phyloP scores from a whole-genome alignment of 176 grass and related monocot genomes.

The Lolium multiflorum region DNA sequence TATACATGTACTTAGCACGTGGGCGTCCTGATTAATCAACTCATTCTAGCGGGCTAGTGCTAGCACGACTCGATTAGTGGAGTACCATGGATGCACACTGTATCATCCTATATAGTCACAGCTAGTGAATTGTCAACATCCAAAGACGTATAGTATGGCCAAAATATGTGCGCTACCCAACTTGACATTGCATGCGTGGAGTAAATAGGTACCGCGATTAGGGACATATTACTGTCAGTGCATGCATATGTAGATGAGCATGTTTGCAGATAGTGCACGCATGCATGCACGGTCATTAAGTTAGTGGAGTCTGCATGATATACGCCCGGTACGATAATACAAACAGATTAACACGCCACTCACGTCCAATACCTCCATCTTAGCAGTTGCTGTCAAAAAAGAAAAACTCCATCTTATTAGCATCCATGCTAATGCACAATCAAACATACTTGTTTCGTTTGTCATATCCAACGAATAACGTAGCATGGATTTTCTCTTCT shows the following conservation, averaged over 20 bases:
- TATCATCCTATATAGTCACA: background rate
- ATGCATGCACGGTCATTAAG: background rate
- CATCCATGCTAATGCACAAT: too few relatives aligned
- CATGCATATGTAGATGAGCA: constrained; percentile 2
- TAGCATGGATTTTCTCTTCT: too few relatives aligned
- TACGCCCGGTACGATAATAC: background rate
- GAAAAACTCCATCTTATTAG: too few relatives aligned
- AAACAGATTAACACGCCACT: background rate
- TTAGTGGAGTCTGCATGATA: background rate
- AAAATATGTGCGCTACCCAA: background rate
- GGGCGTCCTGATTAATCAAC: background rate
- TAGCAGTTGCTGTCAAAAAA: too few relatives aligned
- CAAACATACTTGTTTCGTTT: too few relatives aligned
- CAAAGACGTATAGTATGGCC: background rate
- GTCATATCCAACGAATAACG: too few relatives aligned
- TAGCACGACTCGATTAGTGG: background rate
- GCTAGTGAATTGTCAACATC: background rate
- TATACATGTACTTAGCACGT: background rate
- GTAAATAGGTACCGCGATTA: background rate
- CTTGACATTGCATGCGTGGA: background rate
- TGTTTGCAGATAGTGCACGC: background rate
- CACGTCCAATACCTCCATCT: background rate
- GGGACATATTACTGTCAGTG: background rate
- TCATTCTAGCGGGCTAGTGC: background rate
- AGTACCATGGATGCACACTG: background rate